phyloP scores from a whole-genome alignment of 2,329 filamentous ascomycete genomes.

The Fusarium irregulare region DNA sequence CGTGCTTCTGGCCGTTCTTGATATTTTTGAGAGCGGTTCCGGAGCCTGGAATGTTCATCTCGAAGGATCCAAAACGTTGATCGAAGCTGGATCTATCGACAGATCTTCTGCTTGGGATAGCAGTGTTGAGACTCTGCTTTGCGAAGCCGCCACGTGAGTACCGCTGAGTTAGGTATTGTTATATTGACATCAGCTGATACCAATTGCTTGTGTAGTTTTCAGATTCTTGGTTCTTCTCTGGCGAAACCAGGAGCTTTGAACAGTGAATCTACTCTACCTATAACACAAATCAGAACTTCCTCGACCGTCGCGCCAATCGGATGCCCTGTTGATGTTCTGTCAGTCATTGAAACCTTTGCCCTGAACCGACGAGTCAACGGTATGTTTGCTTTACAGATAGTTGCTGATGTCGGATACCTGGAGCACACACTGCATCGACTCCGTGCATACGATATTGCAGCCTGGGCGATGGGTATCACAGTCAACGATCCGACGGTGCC shows the following conservation, averaged over 20 bases:
- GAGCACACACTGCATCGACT: not conserved
- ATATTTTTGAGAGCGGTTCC: not conserved
- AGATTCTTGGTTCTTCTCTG: not conserved
- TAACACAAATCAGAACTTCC: not conserved
- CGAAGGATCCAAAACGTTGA: not conserved
- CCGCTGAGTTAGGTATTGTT: fast-evolving
- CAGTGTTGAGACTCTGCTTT: not conserved
- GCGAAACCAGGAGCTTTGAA: not conserved
- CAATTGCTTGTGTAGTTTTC: not conserved
- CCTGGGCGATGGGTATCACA: not conserved
- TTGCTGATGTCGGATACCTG: not conserved
- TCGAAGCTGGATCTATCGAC: not conserved
- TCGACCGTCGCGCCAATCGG: not conserved
- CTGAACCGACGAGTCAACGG: no score
- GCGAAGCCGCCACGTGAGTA: not conserved
- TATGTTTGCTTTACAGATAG: no score
- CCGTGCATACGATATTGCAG: not conserved
- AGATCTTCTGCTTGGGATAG: not conserved
- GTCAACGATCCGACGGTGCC: not conserved
- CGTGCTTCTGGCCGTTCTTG: not conserved
- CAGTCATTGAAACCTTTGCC: not conserved
- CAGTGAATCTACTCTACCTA: not conserved
- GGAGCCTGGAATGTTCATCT: not conserved
- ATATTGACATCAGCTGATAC: not conserved
- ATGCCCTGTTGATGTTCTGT: not conserved